phyloP scores from a whole-genome alignment of 441 rosid genomes.

The Eruca vesicaria region DNA sequence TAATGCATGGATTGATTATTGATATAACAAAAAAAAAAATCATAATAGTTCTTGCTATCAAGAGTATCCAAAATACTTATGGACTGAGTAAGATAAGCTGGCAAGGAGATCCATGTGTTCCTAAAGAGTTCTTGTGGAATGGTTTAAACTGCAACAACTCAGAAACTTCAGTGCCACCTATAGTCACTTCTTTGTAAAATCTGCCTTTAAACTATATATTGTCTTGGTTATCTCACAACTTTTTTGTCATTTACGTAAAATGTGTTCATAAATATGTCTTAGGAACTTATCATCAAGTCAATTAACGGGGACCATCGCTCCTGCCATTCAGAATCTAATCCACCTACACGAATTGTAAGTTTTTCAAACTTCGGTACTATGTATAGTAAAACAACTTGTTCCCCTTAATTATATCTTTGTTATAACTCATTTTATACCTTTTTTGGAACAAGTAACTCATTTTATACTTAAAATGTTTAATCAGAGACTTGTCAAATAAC shows the following conservation, averaged over 20 bases:
- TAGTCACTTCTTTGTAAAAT: constrained; percentile 43
- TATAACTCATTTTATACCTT: too few relatives aligned
- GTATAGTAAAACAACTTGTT: neutral
- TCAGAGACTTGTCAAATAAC: constrained; percentile 56
- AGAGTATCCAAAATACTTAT: constrained; percentile 30
- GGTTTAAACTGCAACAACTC: constrained; percentile 31
- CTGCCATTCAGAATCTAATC: constrained; percentile 28
- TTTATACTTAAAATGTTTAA: neutral
- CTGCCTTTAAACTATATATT: neutral
- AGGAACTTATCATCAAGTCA: constrained; percentile 39
- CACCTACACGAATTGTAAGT: constrained; percentile 34
- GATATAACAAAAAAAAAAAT: neutral
- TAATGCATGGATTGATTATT: neutral
- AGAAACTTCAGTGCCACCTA: constrained; percentile 17
- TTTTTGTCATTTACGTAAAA: neutral
- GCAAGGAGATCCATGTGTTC: constrained; percentile 56
- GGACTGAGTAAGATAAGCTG: constrained; percentile 21
- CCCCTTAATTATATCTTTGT: too few relatives aligned
- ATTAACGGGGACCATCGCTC: constrained; percentile 29
- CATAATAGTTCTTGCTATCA: constrained; percentile 32
- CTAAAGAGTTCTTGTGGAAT: constrained; percentile 34
- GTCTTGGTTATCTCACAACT: neutral
- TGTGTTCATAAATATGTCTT: neutral
- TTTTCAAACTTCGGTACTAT: neutral
- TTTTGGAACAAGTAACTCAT: too few relatives aligned